phyloP scores from a whole-genome alignment of 2,329 filamentous ascomycete species.

The Xylariaceae sp. region DNA sequence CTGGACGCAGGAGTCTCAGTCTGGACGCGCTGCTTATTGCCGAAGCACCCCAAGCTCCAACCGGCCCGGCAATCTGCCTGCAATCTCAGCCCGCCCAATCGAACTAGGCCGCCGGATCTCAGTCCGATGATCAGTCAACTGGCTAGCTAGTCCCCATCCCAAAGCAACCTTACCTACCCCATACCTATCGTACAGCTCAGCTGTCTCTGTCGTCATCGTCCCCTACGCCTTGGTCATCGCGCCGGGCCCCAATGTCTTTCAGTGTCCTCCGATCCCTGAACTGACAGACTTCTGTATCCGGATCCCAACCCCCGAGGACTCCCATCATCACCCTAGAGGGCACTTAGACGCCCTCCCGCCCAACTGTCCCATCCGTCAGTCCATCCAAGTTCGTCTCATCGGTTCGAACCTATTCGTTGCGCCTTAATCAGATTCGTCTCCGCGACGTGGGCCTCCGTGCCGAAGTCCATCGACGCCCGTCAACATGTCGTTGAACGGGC shows the following conservation, averaged over 20 bases:
- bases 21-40: not conserved
- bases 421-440: not conserved
- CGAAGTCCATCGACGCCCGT: conserved; percentile 16
- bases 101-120: not conserved
- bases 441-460: conserved; percentile 10
- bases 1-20: too few relatives aligned
- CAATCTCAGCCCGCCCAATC: conserved; percentile 1
- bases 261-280: conserved; percentile 25
- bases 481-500: conserved; percentile 89
- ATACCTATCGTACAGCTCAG: not conserved
- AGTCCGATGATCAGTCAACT: not conserved
- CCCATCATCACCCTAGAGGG: conserved; percentile 16
- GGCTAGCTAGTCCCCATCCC: not conserved
- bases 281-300: conserved; percentile 23
- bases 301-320: conserved; percentile 19
- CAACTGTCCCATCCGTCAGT: not conserved
- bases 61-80: not conserved
- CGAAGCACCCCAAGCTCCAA: not conserved
- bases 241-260: conserved; percentile 29
- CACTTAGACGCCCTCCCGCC: conserved; percentile 15
- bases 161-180: not conserved
- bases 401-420: not conserved
- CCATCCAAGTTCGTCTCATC: not conserved
- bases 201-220: not conserved
- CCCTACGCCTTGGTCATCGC: conserved; percentile 14